phyloP scores from a whole-genome alignment of 2,329 filamentous ascomycete genomes.

The Alternaria rosae region DNA sequence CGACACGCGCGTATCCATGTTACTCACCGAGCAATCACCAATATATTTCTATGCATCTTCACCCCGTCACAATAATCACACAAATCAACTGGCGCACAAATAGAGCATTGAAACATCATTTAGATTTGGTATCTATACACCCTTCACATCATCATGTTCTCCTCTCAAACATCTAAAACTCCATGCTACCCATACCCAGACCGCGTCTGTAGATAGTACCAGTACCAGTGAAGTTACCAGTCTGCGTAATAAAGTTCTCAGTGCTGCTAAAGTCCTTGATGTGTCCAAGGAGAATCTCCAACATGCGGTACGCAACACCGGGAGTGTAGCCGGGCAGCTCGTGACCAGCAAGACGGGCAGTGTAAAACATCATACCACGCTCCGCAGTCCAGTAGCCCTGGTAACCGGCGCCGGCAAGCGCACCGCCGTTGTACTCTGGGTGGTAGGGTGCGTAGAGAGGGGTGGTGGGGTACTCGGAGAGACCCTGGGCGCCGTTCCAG shows the following conservation, averaged over 20 bases:
- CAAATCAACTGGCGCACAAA: no score
- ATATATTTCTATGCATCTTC: no score
- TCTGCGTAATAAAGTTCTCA: slow-evolving; percentile 46
- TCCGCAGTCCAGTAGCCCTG: slow-evolving; percentile 54
- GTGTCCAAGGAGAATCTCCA: slow-evolving; percentile 54
- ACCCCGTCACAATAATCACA: no score
- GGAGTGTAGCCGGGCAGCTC: slow-evolving; percentile 55
- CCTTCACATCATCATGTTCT: no score
- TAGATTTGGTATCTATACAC: neutral
- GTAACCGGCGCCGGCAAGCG: slow-evolving; percentile 51
- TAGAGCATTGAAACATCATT: no score
- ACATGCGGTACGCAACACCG: slow-evolving; percentile 51
- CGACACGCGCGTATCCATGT: no score
- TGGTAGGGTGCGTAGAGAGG: slow-evolving; percentile 56
- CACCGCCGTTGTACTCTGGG: slow-evolving; percentile 51
- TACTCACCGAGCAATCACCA: no score
- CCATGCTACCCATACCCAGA: neutral
- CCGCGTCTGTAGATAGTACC: slow-evolving; percentile 35
- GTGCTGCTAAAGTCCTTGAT: slow-evolving; percentile 48
- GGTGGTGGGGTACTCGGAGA: slow-evolving; percentile 53
- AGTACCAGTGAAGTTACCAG: slow-evolving; percentile 42
- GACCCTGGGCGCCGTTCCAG: slow-evolving; percentile 59
- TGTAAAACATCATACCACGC: slow-evolving; percentile 57
- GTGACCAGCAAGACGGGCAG: slow-evolving; percentile 52
- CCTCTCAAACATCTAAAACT: neutral